phyloP scores from a whole-genome alignment of 2,329 filamentous ascomycete genomes.

The Trichoderma sp. region DNA sequence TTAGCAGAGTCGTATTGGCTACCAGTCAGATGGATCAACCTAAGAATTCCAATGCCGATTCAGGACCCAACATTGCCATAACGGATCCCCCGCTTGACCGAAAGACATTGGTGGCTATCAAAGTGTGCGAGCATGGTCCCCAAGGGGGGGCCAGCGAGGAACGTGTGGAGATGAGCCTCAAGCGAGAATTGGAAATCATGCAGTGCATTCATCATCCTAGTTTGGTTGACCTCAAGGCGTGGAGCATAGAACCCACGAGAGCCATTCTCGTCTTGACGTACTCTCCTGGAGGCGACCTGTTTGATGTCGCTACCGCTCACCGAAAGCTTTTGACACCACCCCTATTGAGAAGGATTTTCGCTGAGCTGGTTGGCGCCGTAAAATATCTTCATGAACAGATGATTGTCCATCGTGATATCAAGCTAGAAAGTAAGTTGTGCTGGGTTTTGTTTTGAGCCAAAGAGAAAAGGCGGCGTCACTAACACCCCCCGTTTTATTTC shows the following conservation, averaged over 20 bases:
- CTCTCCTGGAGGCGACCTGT: slow-evolving; percentile 91
- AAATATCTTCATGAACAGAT: slow-evolving; percentile 80
- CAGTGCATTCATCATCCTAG: slow-evolving; percentile 85
- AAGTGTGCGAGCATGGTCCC: slow-evolving; percentile 92
- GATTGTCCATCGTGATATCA: slow-evolving; percentile 96
- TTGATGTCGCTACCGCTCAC: slow-evolving; percentile 81
- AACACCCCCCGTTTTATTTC: slow-evolving; percentile 13
- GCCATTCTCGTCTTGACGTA: slow-evolving; percentile 87
- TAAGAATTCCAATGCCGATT: slow-evolving; percentile 24
- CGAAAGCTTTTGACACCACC: slow-evolving; percentile 66
- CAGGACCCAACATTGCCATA: slow-evolving; percentile 39
- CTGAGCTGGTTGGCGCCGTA: slow-evolving; percentile 83
- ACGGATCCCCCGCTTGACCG: slow-evolving; percentile 50
- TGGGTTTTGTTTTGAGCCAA: not conserved
- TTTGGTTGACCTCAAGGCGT: slow-evolving; percentile 87
- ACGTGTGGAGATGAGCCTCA: slow-evolving; percentile 87
- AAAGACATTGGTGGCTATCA: slow-evolving; percentile 88
- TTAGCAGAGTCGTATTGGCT: slow-evolving; percentile 90
- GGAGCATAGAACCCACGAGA: slow-evolving; percentile 79
- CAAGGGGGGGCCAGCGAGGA: slow-evolving; percentile 92
- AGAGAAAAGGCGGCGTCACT: not conserved
- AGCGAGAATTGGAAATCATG: slow-evolving; percentile 93
- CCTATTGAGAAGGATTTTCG: slow-evolving; percentile 81
- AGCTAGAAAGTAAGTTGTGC: slow-evolving; percentile 77
- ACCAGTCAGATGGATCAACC: slow-evolving; percentile 65